These are phyloP conservation scores for Ophioceras dolichostomum DNA, from an alignment of 2,329 filamentous ascomycete species.

Conservation along the genomic window DNA sequence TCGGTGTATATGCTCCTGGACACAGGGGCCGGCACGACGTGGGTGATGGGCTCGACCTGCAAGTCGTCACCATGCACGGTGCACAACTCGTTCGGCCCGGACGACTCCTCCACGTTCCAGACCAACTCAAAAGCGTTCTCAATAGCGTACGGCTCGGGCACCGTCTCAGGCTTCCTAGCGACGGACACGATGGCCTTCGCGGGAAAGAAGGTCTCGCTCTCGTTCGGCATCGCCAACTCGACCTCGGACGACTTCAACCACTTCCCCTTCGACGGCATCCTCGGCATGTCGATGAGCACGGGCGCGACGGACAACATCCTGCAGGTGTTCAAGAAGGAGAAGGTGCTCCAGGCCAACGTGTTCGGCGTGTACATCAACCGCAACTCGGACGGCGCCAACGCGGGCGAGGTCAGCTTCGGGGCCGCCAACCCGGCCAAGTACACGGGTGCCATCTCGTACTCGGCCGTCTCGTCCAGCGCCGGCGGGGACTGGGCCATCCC, in stretches of 20 bases:
- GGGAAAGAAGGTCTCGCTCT: slow-evolving; percentile 48
- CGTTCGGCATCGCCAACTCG: slow-evolving; percentile 60
- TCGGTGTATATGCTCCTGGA: slow-evolving; percentile 51
- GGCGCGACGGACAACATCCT: slow-evolving; percentile 55
- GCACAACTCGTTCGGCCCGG: slow-evolving; percentile 58
- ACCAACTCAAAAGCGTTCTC: slow-evolving; percentile 41
- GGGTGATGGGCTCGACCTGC: slow-evolving; percentile 70
- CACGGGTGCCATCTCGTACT: slow-evolving; percentile 57
- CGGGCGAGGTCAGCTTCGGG: slow-evolving; percentile 71
- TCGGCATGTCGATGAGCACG: slow-evolving; percentile 59
- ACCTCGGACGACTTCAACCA: slow-evolving; percentile 63
- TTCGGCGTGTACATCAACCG: slow-evolving; percentile 63
- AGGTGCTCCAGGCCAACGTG: slow-evolving; percentile 47
- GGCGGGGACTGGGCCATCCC: slow-evolving; percentile 61
- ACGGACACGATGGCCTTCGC: slow-evolving; percentile 57
- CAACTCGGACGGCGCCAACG: slow-evolving; percentile 48
- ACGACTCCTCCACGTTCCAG: slow-evolving; percentile 52
- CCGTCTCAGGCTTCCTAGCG: slow-evolving; percentile 53
- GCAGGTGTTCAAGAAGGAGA: slow-evolving; percentile 42
- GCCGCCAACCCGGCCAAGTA: slow-evolving; percentile 54
- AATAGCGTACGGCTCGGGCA: slow-evolving; percentile 67
- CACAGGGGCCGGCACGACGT: slow-evolving; percentile 60
- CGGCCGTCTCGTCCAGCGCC: slow-evolving; percentile 32
- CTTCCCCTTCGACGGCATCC: slow-evolving; percentile 80
- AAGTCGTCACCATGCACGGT: slow-evolving; percentile 49